Evolutionary conservation across 2,329 filamentous ascomycete species (phyloP), one percentile per base, ranked within the genome.

Genomic region (Fusarium paranaense): DNA sequence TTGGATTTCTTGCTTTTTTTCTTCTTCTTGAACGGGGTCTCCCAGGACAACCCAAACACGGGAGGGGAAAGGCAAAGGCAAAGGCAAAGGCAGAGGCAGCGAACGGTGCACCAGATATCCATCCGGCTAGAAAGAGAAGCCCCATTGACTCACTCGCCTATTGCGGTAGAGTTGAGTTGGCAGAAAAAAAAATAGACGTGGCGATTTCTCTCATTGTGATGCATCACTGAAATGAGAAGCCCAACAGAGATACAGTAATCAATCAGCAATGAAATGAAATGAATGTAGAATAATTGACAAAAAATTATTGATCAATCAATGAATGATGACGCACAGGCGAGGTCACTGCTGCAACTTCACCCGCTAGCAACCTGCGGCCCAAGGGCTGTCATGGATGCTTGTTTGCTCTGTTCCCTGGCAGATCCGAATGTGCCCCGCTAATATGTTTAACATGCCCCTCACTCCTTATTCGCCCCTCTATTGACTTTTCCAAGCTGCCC

Each of bases 381-480:
- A 73, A 68, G 63, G 61, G 67, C 66, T 72, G 73, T 67, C 68
- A 66, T 58, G 38, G 64, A 69, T 74, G 72, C 71, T 76, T 76
- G 62, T 65, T 74, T 72, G 38, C n/a, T 59, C 32, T 22, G 22
- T 63, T 69, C 56, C 60, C 64, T 65, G 72, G 61, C 69, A 70
- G 33, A n/a, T 64, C 63, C 25, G 20, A 30, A 16, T 30, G 37
- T 74, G 75, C 76, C 76, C 76, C 76, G 72, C 76, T 73, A 78
- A 74, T 47, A 54, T 45, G 59, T 50, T 65, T 62, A 67, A 70
- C 47, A 64, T 78, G 74, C 77, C 77, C 77, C 77, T 76, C 75
- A 68, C 66, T 73, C 62, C 64, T 75, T 52, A 66, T 69, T 71
- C 72, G 69, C 73, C 76, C 74, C 77, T 74, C 76, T 62, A 72